These are phyloP conservation scores for Solanum sitiens DNA, from an alignment of 257 asterid species.

Conservation along the genomic window DNA sequence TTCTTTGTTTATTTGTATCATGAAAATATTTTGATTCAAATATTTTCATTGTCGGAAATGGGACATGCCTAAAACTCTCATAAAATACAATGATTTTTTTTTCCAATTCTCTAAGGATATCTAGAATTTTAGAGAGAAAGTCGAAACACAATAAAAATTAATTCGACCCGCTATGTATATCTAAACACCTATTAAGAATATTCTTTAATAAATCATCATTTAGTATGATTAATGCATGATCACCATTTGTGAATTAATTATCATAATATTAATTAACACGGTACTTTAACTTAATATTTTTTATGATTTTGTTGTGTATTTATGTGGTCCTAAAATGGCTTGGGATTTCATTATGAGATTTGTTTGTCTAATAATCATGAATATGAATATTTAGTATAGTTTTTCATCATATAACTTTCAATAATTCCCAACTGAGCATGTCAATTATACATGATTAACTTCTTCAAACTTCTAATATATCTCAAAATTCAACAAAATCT, in stretches of 20 bases:
- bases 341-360: background rate
- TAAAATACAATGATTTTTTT: background rate
- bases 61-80: background rate
- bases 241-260: background rate
- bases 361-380: background rate
- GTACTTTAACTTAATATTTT: background rate
- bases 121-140: background rate
- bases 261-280: background rate
- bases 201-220: background rate
- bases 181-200: background rate
- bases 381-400: background rate
- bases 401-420: background rate
- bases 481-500: background rate
- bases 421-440: background rate
- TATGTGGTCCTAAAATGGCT: background rate
- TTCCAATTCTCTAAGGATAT: background rate
- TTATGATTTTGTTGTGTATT: background rate
- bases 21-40: background rate
- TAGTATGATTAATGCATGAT: background rate
- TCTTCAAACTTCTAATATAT: background rate
- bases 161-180: background rate
- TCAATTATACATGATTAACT: background rate
- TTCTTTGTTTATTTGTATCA: background rate
- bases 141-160: background rate
- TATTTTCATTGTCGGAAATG: background rate